Conservation (phyloP, 2,329 filamentous ascomycete genomes). For the Pseudopyricularia cyperi region DNA sequence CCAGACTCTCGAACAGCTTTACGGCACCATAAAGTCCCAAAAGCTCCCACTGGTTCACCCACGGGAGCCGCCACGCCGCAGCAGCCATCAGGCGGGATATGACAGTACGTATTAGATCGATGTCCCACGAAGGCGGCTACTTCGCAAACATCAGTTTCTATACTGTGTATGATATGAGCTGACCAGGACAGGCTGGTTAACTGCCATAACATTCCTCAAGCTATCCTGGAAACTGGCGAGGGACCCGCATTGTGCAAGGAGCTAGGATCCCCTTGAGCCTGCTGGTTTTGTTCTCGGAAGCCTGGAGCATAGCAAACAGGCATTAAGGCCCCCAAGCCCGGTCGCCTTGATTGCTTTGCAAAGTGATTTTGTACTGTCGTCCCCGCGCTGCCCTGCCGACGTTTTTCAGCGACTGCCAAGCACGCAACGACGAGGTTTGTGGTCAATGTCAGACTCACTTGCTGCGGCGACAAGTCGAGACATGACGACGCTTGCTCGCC, state of each 20-base stretch:
- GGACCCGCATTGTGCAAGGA: not conserved
- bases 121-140: too few relatives aligned
- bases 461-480: not conserved
- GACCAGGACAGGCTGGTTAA: slow-evolving; percentile 22
- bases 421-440: too few relatives aligned
- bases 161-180: not conserved
- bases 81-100: slow-evolving; percentile 43
- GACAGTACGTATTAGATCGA: slow-evolving; percentile 28
- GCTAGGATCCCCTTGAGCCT: not conserved
- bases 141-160: too few relatives aligned
- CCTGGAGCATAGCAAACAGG: not conserved
- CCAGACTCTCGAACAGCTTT: slow-evolving; percentile 8
- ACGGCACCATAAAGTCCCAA: not conserved
- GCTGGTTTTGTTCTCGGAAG: not conserved
- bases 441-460: not conserved
- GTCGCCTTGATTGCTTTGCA: not conserved
- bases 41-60: slow-evolving; percentile 1
- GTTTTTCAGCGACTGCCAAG: not conserved
- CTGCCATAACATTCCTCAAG: slow-evolving; percentile 25
- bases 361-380: not conserved
- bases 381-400: not conserved
- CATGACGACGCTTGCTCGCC: not conserved
- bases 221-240: slow-evolving; percentile 5
- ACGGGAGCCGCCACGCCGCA: not conserved
- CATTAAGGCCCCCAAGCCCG: not conserved